Base-by-base conservation (phyloP, 2,329 filamentous ascomycete genomes). In the Aspergillus eucalypticola region DNA sequence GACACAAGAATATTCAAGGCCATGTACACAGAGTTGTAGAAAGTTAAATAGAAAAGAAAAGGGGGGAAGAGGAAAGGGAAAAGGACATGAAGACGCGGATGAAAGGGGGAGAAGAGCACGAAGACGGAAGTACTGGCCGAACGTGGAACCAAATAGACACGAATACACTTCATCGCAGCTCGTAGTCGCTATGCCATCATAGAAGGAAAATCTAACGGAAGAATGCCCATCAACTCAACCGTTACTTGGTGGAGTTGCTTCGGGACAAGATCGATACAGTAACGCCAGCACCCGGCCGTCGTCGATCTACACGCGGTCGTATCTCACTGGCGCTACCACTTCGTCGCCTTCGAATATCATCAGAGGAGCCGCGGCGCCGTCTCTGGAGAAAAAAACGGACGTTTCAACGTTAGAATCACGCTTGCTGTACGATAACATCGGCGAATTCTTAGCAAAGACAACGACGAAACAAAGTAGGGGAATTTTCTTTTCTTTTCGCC, bases 391-490 rank as follows among this genome's bases (percentile, higher is more conserved):
- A 73, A 76, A 74, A 73, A 76, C 71, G 72, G 73, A 77, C 71
- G 73, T 73, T 72, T 68, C 67, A 75, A 74, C 71, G 74, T 80
- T 78, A 80, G 78, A 80, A 79, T 78, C 74, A 78, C 71, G 71
- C 73, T 75, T 73, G 75, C 77, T 79, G 72, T 71, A 75, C 67
- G 69, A 56, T 63, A 59, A 69, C 67, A 69, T 60, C 51, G 68
- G 64, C 67, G 65, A 70, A 42, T 67, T 76, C 74, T 79, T 79
- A 79, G 77, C 71, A 73, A 73, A 72, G 67, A 71, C 69, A 67
- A 70, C 69, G 63, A 71, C 55, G 69, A 64, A 63, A 56, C 66
- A 67, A 54, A 63, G 54, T 59, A 64, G 38, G 19, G 52, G 35
- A 25, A 44, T 41, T 56, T 39, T 39, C 41, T 13, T 13, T 35